Base-by-base conservation (phyloP, 495 filamentous ascomycete species). In the Penicillium simplicissimum region DNA sequence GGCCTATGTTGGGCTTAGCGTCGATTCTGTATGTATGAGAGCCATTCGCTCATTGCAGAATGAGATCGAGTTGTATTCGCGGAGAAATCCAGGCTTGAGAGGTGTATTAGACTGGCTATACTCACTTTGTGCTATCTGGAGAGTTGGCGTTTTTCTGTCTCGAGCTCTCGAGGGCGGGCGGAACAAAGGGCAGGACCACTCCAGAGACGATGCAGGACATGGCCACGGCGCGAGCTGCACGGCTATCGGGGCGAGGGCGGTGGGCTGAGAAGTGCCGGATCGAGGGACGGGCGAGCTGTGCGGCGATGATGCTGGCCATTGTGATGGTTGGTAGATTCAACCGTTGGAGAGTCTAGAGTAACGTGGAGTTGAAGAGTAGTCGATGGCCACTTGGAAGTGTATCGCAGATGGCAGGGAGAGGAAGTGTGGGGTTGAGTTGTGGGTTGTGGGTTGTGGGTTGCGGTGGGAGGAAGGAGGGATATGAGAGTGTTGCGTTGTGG, bases 231-330 rank as follows among this genome's bases (percentile, higher is more conserved):
- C 76, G 76, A 23, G 72, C 67, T 36, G 71, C 70, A 25, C 76
- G 79, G 56, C 70, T 74, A 49, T 74, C 70, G 15, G 72, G 74
- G 6, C 64, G 73, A 17, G 78, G 71, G 52, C 77, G 76, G 53
- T 75, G 76, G 11, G 76, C 76, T 11, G 79, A 80, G 62, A 81
- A 81, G 59, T 76, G 76, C 17, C 79, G 79, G 59, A 79, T 73
- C 25, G 71, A 69, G 55, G 73, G 76, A 28, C 78, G 79, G 25
- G 68, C 62, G 17, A 77, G 42, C 48, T 72, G 75, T 52, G 66
- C 61, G 40, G 65, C 66, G 49, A 72, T 49, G 35, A 63, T 54
- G 21, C 65, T 25, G 52, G 71, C 66, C 72, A 77, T 79, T 28
- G 37, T 74, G 60, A 37, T 55, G 31, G 33, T 36, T 13, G 28